Base-by-base conservation (phyloP, 106 monocot genomes). In the Narthecium ossifragum region DNA sequence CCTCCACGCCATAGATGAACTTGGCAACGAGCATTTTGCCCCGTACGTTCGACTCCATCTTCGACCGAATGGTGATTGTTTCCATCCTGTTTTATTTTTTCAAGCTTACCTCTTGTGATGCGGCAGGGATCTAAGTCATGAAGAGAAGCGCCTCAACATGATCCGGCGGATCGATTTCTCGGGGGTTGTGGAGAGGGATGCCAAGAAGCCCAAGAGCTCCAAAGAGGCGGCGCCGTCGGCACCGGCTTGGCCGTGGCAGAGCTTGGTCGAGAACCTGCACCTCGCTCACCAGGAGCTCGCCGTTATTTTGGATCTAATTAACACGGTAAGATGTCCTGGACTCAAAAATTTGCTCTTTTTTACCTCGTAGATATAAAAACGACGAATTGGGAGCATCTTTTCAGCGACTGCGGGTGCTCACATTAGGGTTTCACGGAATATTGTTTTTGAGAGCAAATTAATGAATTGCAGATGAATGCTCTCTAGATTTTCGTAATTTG, bases 151-250 rank as follows among this genome's bases (percentile, higher is more conserved):
- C 2, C 70, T 98, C 8, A 60, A 86, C 21, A 61, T 71, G 71
- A 74, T 98, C 27, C 83, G 90, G 26, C 72, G 86, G 31, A 79
- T 98, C 20, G 96, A 98, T 48, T 98, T 98, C 73, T 87, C 96
- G 9, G 64, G 26, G 17, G 68, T 84, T 6, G 62, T 98, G 43
- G 96, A 86, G 68, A 78, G 62, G 47, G 80, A 96, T 31, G 59
- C 63, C 11, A 83, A 89, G 83, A 85, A 77, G 57, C 30, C 53
- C 27, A 98, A 79, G 70, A 78, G 31, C 49, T 58, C 62, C 51
- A 69, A 69, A 26, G 73, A 73, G 59, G 46, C 39, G 17, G 59
- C 20, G 54, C 41, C 54, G 27, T 28, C 66, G 8, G 51, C 59
- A 34, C 65, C 70, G 32, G 60, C 73, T 2, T 86, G 75, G 76